Percentiles rank a stretch among this genome's conserved stretches.
phyloP scores from a whole-genome alignment of 1,139 yeast species.

The Diutina mesorugosa region DNA sequence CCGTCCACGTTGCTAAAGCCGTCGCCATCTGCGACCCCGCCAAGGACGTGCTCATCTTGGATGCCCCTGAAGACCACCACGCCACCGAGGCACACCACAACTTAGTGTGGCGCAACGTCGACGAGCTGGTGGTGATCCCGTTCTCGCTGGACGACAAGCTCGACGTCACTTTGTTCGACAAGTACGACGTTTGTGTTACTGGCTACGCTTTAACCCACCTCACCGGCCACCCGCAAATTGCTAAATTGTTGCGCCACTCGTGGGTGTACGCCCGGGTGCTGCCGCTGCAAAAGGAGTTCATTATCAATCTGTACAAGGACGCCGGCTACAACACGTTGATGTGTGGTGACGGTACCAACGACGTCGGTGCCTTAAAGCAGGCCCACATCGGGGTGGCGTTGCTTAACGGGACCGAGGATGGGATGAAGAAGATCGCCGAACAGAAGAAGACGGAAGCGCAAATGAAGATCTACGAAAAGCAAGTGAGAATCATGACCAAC shows the following conservation, averaged over 20 bases:
- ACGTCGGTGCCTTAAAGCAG: slow-evolving; percentile 97
- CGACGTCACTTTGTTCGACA: slow-evolving; percentile 44
- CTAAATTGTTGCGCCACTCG: slow-evolving; percentile 67
- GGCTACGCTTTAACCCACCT: slow-evolving; percentile 78
- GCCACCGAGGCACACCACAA: slow-evolving; percentile 29
- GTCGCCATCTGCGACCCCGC: slow-evolving; percentile 61
- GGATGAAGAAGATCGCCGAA: slow-evolving; percentile 82
- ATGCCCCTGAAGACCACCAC: slow-evolving; percentile 64
- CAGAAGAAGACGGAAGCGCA: slow-evolving; percentile 56
- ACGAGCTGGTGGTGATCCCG: slow-evolving; percentile 63
- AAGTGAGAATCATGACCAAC: slow-evolving; percentile 58
- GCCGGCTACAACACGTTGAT: slow-evolving; percentile 88
- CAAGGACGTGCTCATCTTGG: slow-evolving; percentile 70
- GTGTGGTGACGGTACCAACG: slow-evolving; percentile 99
- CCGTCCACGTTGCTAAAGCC: slow-evolving; percentile 93
- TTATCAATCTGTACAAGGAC: slow-evolving; percentile 70
- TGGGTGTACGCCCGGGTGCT: slow-evolving; percentile 99
- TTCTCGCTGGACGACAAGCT: slow-evolving; percentile 49
- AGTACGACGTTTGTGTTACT: slow-evolving; percentile 81
- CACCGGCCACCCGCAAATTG: slow-evolving; percentile 50
- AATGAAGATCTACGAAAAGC: slow-evolving; percentile 70
- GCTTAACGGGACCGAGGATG: slow-evolving; percentile 92
- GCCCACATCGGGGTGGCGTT: slow-evolving; percentile 97
- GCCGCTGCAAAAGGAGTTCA: slow-evolving; percentile 88
- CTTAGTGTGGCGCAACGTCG: slow-evolving; percentile 77